phyloP scores from a whole-genome alignment of 768 basidiomycete genomes.

The Pisolithus tinctorius region DNA sequence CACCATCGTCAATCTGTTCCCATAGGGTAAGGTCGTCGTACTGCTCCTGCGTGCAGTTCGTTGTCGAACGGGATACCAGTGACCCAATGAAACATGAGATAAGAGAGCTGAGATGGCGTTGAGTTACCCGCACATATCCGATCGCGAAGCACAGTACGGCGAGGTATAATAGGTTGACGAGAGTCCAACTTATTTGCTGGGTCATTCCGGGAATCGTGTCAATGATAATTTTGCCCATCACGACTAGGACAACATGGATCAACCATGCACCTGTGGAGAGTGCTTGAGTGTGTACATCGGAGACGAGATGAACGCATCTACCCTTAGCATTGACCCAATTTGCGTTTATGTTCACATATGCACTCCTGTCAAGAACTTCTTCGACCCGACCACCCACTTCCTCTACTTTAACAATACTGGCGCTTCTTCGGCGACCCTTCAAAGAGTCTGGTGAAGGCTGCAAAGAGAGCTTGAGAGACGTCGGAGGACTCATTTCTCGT shows the following conservation, averaged over 20 bases:
- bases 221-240: conserved; percentile 84
- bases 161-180: conserved; percentile 87
- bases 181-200: conserved; percentile 92
- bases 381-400: conserved; percentile 69
- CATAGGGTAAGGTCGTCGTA: conserved; percentile 97
- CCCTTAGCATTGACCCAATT: conserved; percentile 95
- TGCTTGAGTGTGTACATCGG: not conserved
- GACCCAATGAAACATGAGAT: conserved; percentile 98
- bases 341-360: conserved; percentile 81
- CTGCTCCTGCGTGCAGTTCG: conserved; percentile 80
- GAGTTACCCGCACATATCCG: not conserved
- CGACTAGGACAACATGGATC: conserved; percentile 92
- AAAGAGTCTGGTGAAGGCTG: conserved; percentile 25
- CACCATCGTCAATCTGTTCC: conserved; percentile 99
- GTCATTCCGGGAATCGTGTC: conserved; percentile 94
- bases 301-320: conserved; percentile 19
- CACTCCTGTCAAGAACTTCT: conserved; percentile 71
- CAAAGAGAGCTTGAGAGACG: conserved; percentile 43
- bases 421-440: conserved; percentile 51
- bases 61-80: conserved; percentile 95
- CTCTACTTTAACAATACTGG: conserved; percentile 81
- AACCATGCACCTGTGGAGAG: conserved; percentile 80
- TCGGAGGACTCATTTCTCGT: conserved; percentile 42
- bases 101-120: conserved; percentile 59
- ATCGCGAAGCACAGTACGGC: conserved; percentile 48